These are phyloP conservation scores for Colletotrichum zoysiae DNA, from an alignment of 2,329 filamentous ascomycete species.

Conservation along the genomic window DNA sequence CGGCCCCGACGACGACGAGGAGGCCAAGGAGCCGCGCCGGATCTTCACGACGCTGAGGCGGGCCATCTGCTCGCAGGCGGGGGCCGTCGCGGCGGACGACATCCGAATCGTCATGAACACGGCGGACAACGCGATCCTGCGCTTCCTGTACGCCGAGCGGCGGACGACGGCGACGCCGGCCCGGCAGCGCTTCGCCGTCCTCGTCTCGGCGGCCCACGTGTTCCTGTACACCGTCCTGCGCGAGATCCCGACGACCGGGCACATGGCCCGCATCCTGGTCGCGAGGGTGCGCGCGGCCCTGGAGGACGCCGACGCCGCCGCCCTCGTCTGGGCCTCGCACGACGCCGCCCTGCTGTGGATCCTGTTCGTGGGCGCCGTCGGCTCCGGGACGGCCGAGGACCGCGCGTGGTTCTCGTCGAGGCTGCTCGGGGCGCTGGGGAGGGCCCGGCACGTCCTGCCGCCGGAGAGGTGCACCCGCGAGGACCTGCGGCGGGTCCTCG, in stretches of 20 bases:
- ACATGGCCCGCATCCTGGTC: conserved; percentile 37
- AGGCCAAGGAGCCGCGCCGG: conserved; percentile 18
- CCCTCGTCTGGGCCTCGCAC: conserved; percentile 26
- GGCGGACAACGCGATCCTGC: conserved; percentile 41
- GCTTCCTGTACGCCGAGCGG: conserved; percentile 34
- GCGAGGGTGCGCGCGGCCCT: conserved; percentile 37
- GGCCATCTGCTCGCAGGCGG: conserved; percentile 31
- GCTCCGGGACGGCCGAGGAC: conserved; percentile 24
- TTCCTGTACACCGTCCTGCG: conserved; percentile 41
- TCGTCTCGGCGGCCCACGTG: conserved; percentile 40
- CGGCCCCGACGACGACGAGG: conserved; percentile 20
- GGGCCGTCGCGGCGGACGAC: conserved; percentile 33
- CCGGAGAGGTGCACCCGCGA: conserved; percentile 22
- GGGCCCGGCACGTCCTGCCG: conserved; percentile 22
- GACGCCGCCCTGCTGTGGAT: conserved; percentile 38
- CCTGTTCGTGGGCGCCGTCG: conserved; percentile 40
- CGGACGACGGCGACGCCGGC: conserved; percentile 22
- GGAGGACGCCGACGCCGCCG: conserved; percentile 30
- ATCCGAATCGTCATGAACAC: conserved; percentile 43
- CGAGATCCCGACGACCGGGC: conserved; percentile 38
- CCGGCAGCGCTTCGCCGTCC: conserved; percentile 26
- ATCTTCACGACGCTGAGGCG: conserved; percentile 40
- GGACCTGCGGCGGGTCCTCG: conserved; percentile 25
- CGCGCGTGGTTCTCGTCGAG: conserved; percentile 26
- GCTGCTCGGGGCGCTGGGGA: conserved; percentile 17